These are phyloP conservation scores for Ceratocystiopsis brevicomis DNA, from an alignment of 2,329 filamentous ascomycete species.

Conservation along the genomic window DNA sequence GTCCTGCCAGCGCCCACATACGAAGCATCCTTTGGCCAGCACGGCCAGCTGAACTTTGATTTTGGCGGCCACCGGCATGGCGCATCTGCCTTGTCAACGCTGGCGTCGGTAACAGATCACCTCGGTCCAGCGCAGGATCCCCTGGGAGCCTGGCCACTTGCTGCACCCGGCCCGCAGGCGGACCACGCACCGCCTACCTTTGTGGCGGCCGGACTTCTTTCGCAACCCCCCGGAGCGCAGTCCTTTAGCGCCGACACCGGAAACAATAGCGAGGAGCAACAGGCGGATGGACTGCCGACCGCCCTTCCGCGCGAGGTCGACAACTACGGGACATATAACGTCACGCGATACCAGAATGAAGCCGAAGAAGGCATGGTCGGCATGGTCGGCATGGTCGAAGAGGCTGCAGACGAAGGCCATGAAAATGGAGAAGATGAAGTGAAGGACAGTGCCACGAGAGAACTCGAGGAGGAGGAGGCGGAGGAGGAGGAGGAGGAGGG, in stretches of 20 bases:
- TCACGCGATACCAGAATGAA: slow-evolving; percentile 13
- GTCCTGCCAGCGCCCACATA: neutral
- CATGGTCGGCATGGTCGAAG: slow-evolving; percentile 11
- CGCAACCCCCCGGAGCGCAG: too few relatives aligned
- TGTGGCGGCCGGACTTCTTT: too few relatives aligned
- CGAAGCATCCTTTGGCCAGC: neutral
- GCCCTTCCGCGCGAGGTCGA: slow-evolving; percentile 10
- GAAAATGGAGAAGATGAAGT: slow-evolving; percentile 6
- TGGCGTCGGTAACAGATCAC: too few relatives aligned
- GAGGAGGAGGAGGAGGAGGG: slow-evolving; percentile 2
- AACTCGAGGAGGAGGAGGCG: slow-evolving; percentile 5
- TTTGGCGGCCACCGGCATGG: neutral
- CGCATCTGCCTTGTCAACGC: too few relatives aligned
- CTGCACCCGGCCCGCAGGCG: neutral
- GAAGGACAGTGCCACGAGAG: slow-evolving; percentile 1
- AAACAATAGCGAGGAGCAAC: too few relatives aligned
- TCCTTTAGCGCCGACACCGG: slow-evolving; percentile 1
- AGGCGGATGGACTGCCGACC: neutral
- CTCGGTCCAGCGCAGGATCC: neutral
- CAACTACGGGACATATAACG: slow-evolving; percentile 8
- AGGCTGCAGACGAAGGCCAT: slow-evolving; percentile 8
- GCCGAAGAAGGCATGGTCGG: slow-evolving; percentile 14
- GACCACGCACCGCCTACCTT: neutral
- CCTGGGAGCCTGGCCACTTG: slow-evolving; percentile 6
- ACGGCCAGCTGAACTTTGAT: neutral